Base-by-base conservation (phyloP, 1,284 basidiomycete species). In the Thelephora terrestris region DNA sequence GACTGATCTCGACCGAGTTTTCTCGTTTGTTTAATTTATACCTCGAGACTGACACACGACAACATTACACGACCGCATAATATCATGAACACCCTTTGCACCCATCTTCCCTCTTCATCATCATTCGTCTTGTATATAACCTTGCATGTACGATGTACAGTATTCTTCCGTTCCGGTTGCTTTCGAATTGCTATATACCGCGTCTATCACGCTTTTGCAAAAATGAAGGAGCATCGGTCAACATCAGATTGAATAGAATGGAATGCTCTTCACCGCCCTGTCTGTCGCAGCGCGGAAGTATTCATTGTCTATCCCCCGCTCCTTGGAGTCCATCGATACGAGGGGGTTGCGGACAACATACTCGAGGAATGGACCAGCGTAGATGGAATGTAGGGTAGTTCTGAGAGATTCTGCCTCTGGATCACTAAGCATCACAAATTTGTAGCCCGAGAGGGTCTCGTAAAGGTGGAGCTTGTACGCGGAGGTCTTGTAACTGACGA, bases 381-480 rank as follows among this genome's bases (percentile, higher is more conserved):
- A 94, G 54, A 99, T 81, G 64, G 94, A 88, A 36, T 85, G 79
- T 43, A 98, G 70, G 38, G 92, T 76, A 56, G 86, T 85, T 27
- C 90, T 86, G 39, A 95, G 73, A 17, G 85, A 83, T 53, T 94
- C 91, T 32, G 82, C 73, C 39, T 75, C 75, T 1, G 91, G 88
- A 61, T 96, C 92, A 51, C 85, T 91, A 57, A 99, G 78, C 70
- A 98, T 87, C 58, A 97, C 77, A 65, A 99, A 96, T 61, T 94
- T 96, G 78, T 92, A 96, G 37, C 90, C 88, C 7, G 93, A 91
- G 1, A 85, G 62, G 2, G 95, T 94, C 64, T 97, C 93, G 67
- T 86, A 91, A 47, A 97, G 74, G 65, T 98, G 92, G 6, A 99
- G 76, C 61, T 88, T 93, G 76, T 99, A 99, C 2, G 85, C 73